Percentiles rank a stretch among this genome's conserved stretches.
These are phyloP conservation scores for Metarhizium rileyi DNA, from an alignment of 2,329 filamentous ascomycete species.

Conservation along the genomic window DNA sequence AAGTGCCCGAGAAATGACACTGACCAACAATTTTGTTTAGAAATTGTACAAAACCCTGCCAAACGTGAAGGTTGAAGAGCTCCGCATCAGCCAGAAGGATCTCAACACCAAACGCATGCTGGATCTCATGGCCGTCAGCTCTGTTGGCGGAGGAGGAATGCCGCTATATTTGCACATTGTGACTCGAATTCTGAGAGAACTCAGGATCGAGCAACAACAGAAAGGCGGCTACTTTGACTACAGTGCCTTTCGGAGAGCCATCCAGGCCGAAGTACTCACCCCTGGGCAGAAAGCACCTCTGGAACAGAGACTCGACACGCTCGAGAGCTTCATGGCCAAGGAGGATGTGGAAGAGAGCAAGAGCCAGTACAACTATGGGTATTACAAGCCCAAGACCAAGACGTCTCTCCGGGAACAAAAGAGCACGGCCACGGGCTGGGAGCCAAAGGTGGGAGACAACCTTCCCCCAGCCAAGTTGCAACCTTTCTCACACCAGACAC, in stretches of 20 bases:
- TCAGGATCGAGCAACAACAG: conserved; percentile 37
- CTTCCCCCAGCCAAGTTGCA: neutral
- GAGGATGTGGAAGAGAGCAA: conserved; percentile 9
- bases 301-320: conserved; percentile 24
- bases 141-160: conserved; percentile 22
- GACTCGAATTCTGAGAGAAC: conserved; percentile 44
- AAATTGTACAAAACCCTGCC: conserved; percentile 30
- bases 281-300: conserved; percentile 44
- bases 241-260: conserved; percentile 28
- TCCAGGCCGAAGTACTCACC: conserved; percentile 28
- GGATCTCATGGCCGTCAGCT: conserved; percentile 46
- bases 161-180: conserved; percentile 52
- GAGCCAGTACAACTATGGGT: too few species aligned
- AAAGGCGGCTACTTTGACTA: conserved; percentile 37
- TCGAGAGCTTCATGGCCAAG: conserved; percentile 46
- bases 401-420: neutral
- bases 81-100: conserved; percentile 40
- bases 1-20: too few species aligned
- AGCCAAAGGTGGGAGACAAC: conserved; percentile 9
- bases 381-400: neutral
- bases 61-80: conserved; percentile 36
- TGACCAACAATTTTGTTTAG: too few species aligned
- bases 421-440: conserved; percentile 11
- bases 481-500: neutral
- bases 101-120: conserved; percentile 50